Evolutionary conservation across 2,329 filamentous ascomycete species (phyloP).

Genomic region (Colletotrichum truncatum): DNA sequence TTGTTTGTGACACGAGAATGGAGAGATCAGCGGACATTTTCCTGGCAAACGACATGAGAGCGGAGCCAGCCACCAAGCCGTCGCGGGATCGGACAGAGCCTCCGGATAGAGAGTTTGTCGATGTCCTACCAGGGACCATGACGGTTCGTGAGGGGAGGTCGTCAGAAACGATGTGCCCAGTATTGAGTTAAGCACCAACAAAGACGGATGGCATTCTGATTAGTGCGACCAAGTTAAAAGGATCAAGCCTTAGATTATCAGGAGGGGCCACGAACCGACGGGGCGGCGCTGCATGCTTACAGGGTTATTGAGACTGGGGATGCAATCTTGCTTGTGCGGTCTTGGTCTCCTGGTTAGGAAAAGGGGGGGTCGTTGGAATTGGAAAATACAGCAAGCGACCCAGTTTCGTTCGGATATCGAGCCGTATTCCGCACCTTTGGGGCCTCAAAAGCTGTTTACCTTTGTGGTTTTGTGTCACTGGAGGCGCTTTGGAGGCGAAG

Average conservation of each 20-base stretch:
- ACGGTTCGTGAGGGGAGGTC: slow-evolving; percentile 21
- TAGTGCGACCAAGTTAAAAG: slow-evolving; percentile 8
- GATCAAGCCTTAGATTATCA: slow-evolving; percentile 10
- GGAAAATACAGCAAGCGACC: neutral
- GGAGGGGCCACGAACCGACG: slow-evolving; percentile 27
- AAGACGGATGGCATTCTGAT: slow-evolving; percentile 1
- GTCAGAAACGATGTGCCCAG: neutral
- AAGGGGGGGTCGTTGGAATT: slow-evolving; percentile 8
- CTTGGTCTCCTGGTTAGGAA: slow-evolving; percentile 24
- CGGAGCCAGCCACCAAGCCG: neutral
- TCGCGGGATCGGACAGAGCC: slow-evolving; percentile 10
- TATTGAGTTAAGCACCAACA: slow-evolving; percentile 2
- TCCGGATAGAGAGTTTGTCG: neutral
- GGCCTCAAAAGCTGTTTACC: neutral
- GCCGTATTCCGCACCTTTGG: slow-evolving; percentile 4
- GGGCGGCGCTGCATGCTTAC: slow-evolving; percentile 24
- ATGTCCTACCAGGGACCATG: slow-evolving; percentile 2
- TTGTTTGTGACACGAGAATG: neutral
- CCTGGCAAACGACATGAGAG: neutral
- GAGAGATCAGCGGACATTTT: neutral
- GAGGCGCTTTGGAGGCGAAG: neutral
- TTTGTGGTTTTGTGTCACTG: neutral
- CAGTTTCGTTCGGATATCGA: slow-evolving; percentile 25
- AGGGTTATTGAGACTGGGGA: slow-evolving; percentile 16
- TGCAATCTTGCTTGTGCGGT: slow-evolving; percentile 20